Evolutionary conservation across 257 asterid species (phyloP).

Genomic region (Ilex aquifolium): DNA sequence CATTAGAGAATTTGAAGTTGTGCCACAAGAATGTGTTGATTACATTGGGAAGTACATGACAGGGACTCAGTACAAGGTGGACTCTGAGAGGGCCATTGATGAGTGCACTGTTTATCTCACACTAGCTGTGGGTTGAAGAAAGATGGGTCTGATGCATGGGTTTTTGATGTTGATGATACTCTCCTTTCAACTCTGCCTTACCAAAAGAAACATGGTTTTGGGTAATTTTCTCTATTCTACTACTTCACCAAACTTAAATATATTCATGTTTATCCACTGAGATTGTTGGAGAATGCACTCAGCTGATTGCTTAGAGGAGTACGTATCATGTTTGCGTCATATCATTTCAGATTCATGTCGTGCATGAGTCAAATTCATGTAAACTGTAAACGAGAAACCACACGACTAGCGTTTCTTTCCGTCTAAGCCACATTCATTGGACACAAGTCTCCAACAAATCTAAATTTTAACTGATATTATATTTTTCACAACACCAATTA

Average conservation of each 20-base stretch:
- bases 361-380: not conserved
- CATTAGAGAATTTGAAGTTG: constrained; percentile 41
- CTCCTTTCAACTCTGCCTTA: constrained; percentile 70
- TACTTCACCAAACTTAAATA: too few relatives aligned
- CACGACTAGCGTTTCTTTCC: not conserved
- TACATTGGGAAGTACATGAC: constrained; percentile 60
- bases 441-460: too few relatives aligned
- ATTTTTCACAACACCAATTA: not conserved
- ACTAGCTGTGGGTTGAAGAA: constrained; percentile 45
- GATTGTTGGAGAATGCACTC: not conserved
- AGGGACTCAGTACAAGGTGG: constrained; percentile 67
- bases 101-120: constrained; percentile 41
- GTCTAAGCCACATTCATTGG: too few relatives aligned
- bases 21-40: constrained; percentile 64
- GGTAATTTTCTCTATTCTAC: constrained; percentile 31
- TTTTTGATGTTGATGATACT: constrained; percentile 71
- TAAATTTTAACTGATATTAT: not conserved
- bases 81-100: constrained; percentile 49
- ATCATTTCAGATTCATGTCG: not conserved
- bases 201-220: constrained; percentile 61
- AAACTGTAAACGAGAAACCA: not conserved
- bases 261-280: not conserved
- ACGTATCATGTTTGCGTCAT: not conserved
- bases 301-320: too few relatives aligned
- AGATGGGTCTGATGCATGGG: constrained; percentile 64